Evolutionary conservation across 306 rosid genomes (phyloP).

Genomic region (Prunus dulcis): DNA sequence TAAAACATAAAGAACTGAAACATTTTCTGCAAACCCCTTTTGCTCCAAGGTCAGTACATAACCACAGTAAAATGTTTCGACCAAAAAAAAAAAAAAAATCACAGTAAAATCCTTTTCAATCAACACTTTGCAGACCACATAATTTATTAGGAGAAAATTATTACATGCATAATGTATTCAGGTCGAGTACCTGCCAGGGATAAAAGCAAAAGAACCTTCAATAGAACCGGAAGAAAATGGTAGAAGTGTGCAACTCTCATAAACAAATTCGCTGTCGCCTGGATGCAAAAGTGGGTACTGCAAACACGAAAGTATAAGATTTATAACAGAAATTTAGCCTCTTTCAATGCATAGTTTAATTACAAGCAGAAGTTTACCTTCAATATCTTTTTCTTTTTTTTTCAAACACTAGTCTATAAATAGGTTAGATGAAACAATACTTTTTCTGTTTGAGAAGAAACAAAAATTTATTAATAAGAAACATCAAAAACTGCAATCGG

Average conservation of each 20-base stretch:
- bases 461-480: neutral
- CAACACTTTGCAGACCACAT: neutral
- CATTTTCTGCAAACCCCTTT: neutral
- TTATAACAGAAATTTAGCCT: neutral
- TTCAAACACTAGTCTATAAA: neutral
- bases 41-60: neutral
- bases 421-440: neutral
- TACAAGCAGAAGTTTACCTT: neutral
- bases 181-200: slow-evolving; percentile 82
- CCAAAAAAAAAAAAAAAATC: neutral
- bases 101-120: neutral
- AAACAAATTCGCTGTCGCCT: slow-evolving; percentile 65
- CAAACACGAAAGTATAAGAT: slow-evolving; percentile 23
- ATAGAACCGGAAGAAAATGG: slow-evolving; percentile 60
- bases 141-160: neutral
- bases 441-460: neutral
- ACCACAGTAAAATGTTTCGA: neutral
- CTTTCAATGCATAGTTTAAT: neutral
- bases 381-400: neutral
- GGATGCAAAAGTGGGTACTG: slow-evolving; percentile 80
- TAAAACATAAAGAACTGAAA: neutral
- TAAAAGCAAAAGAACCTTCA: slow-evolving; percentile 87
- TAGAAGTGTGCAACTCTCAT: slow-evolving; percentile 63
- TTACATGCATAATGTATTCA: neutral
- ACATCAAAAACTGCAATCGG: neutral